Base-by-base conservation (phyloP, 2,329 filamentous ascomycete genomes). In the Neonectria magnoliae region DNA sequence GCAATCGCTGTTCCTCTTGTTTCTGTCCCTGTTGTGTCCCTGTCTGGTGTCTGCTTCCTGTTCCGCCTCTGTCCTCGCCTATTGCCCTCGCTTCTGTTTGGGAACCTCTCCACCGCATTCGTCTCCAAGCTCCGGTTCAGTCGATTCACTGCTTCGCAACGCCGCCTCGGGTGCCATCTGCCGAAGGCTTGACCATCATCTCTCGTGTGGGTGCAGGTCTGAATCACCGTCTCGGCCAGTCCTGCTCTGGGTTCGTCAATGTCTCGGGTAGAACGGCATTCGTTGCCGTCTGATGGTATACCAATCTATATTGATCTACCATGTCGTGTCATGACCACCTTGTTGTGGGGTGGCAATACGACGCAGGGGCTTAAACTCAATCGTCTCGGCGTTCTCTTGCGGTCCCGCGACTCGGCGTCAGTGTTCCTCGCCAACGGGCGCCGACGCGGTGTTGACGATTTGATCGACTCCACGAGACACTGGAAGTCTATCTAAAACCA, bases 191-290 rank as follows among this genome's bases (percentile, higher is more conserved):
- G 48, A 47, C 18, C 27, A 50, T 42, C 27, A 50, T 42, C 38
- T 41, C 22, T 42, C n/a, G 7, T 53, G 14, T n/a, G n/a, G 27
- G 20, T 18, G 25, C 38, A 18, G 18, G 13, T 48, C 33, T 55
- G 50, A 61, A 47, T 58, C 62, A 48, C 33, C 36, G 36, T 60
- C 60, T 62, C 57, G 57, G 51, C 51, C 25, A 60, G 51, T 59
- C 57, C 33, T 50, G 27, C 53, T 5, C 54, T 38, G 50, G 50
- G 44, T 47, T 53, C 18, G 48, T 61, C 52, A 60, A 53, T 42
- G 64, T 65, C 62, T 66, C 57, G 60, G 47, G 59, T 63, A 41
- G 67, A 60, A 36, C 64, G 62, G 63, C 60, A 58, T 57, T 47
- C 18, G 36, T 60, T 45, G 45, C 42, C 48, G 48, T 29, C 52